Percentiles rank a stretch among this genome's conserved stretches.
These are phyloP conservation scores for Prosopis cineraria DNA, from an alignment of 306 rosid species.

Conservation along the genomic window DNA sequence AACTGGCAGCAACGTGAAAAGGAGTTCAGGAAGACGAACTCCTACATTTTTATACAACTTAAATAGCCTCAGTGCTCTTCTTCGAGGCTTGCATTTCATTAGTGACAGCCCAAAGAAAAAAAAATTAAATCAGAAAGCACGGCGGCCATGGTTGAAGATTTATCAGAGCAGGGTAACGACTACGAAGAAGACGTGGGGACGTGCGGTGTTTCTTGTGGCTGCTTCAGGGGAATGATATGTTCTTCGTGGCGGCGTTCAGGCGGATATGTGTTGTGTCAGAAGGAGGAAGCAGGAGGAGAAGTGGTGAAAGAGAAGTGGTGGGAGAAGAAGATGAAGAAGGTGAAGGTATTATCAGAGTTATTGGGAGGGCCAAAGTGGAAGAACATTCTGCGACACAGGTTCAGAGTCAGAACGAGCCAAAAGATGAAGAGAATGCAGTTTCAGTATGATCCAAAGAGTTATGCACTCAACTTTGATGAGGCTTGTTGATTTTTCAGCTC, in stretches of 20 bases:
- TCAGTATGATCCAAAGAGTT: conserved; percentile 53
- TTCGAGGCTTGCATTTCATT: neutral
- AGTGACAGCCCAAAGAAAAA: neutral
- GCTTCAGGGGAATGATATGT: conserved; percentile 27
- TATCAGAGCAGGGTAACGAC: conserved; percentile 11
- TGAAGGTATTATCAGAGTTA: conserved; percentile 30
- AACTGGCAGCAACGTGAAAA: neutral
- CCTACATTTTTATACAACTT: neutral
- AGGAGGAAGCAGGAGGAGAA: neutral
- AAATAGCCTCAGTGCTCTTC: neutral
- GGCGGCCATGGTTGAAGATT: neutral
- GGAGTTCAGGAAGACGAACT: neutral
- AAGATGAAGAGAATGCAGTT: conserved; percentile 32
- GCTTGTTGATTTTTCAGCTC: conserved; percentile 35
- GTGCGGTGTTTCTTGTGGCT: conserved; percentile 15
- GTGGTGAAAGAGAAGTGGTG: conserved; percentile 23
- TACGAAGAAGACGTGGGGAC: conserved; percentile 14
- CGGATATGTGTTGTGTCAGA: conserved; percentile 23
- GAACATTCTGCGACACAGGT: conserved; percentile 18
- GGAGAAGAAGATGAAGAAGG: conserved; percentile 36
- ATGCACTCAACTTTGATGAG: conserved; percentile 57
- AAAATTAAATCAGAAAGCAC: neutral
- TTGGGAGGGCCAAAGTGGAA: conserved; percentile 51
- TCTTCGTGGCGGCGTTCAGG: neutral
- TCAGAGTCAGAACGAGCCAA: conserved; percentile 14